Evolutionary conservation across 139 green algal species (phyloP), one percentile per base, ranked within the genome.

Genomic region (Chlamydomonas sp.): DNA sequence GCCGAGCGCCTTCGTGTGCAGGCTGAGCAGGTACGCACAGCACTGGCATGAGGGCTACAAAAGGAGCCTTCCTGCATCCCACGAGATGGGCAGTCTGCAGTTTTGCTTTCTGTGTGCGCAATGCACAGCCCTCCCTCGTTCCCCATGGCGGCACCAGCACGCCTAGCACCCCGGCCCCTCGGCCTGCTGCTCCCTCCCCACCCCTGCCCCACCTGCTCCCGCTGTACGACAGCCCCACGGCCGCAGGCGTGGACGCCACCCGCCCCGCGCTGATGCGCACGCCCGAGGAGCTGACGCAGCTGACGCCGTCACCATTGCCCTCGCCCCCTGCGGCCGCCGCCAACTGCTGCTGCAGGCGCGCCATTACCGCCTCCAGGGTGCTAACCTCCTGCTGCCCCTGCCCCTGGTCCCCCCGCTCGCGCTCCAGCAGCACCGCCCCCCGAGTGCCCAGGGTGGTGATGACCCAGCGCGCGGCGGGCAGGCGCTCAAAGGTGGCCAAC

Each of bases 401-500:
- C n/a, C 18, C 5, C 72, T 57, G 60, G 62, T n/a, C 63, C 79
- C 20, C 18, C 62, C 20, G 62, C 5, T 59, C 66, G 68, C 88
- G 89, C 85, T 95, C 86, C 79, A 99, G 82, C 81, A 98, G 88
- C 18, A 98, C 88, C 68, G 83, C 90, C 18, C 97, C 97, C 0
- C 85, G 78, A 3, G 75, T 91, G 18, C 97, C 97, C 16, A 95
- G 85, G 5, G 96, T 97, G 10, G 95, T 97, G 58, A 97, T 84
- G 16, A 96, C 73, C 69, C 92, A 97, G 14, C 84, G 79, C 2
- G 92, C 92, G 17, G 78, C 71, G 0, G 96, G 97, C 89, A 99
- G 92, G 6, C 92, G 88, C 62, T 75, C 9, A 0, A 94, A 79
- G 16, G 93, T 92, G n/a, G 80, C 86, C 31, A 97, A 59, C n/a